Evolutionary conservation across 805 yeast species (phyloP).

Genomic region (Barnettozyma pratensis): DNA sequence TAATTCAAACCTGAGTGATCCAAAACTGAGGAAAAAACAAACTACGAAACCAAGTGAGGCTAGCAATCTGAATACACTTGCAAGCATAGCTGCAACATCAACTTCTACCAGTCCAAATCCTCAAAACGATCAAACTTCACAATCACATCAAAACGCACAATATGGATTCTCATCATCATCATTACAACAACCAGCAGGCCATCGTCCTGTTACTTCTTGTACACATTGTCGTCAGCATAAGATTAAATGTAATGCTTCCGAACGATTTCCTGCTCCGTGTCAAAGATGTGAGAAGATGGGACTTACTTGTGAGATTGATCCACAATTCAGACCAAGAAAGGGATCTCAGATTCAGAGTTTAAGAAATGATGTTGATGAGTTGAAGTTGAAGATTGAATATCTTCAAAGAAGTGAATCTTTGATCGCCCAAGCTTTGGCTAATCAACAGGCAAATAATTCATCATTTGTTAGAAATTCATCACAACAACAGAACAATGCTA

Average conservation of each 20-base stretch:
- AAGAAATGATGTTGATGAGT: slow-evolving; percentile 79
- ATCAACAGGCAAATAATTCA: slow-evolving; percentile 12
- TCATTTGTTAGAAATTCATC: not conserved
- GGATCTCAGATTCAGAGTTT: slow-evolving; percentile 85
- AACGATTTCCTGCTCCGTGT: slow-evolving; percentile 76
- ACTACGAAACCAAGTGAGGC: slow-evolving; percentile 1
- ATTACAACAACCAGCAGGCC: slow-evolving; percentile 38
- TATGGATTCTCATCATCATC: not conserved
- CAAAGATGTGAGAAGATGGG: slow-evolving; percentile 78
- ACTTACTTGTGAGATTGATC: slow-evolving; percentile 81
- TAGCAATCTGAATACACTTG: slow-evolving; percentile 9
- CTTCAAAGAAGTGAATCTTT: slow-evolving; percentile 61
- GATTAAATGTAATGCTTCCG: slow-evolving; percentile 88
- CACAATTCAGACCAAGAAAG: slow-evolving; percentile 84
- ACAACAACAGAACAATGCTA: slow-evolving; percentile 7
- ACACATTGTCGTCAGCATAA: slow-evolving; percentile 94
- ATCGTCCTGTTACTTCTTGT: slow-evolving; percentile 88
- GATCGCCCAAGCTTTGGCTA: slow-evolving; percentile 55
- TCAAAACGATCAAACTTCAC: not conserved
- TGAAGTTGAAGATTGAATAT: slow-evolving; percentile 66
- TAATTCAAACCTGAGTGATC: not conserved
- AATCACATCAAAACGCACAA: not conserved
- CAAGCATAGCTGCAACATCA: slow-evolving; percentile 11
- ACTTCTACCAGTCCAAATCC: slow-evolving; percentile 2
- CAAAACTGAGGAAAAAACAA: slow-evolving; percentile 8